Percentiles rank a stretch among this genome's conserved stretches.
phyloP scores from a whole-genome alignment of 306 rosid species.

The Cucumis melo region DNA sequence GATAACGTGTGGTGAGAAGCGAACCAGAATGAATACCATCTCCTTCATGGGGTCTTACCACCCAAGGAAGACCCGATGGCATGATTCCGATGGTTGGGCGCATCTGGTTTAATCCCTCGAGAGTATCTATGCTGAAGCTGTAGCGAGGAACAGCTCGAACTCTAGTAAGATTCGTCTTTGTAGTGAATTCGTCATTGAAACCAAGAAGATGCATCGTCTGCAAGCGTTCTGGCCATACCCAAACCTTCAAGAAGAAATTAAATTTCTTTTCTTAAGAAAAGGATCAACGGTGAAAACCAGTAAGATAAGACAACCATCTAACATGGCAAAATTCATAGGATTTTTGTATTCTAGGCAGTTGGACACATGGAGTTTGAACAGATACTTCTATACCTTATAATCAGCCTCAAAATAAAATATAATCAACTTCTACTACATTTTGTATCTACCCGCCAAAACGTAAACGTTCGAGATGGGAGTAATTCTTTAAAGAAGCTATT shows the following conservation, averaged over 20 bases:
- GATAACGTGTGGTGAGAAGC: conserved; percentile 24
- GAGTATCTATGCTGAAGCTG: conserved; percentile 51
- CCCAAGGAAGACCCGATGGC: conserved; percentile 77
- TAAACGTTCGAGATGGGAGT: neutral
- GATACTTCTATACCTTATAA: neutral
- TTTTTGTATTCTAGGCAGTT: neutral
- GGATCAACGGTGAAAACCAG: neutral
- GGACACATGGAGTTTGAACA: neutral
- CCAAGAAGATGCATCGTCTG: conserved; percentile 76
- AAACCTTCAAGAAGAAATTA: conserved; percentile 28
- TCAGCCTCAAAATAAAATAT: neutral
- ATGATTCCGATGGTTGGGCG: conserved; percentile 62
- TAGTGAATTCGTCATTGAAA: conserved; percentile 36
- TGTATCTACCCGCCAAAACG: neutral
- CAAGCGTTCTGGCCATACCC: conserved; percentile 79
- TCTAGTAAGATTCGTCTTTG: conserved; percentile 48
- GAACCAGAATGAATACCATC: conserved; percentile 26
- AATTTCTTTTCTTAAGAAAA: neutral
- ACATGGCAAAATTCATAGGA: neutral
- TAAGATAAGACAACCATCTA: neutral
- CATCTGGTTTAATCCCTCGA: conserved; percentile 36
- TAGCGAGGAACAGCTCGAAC: conserved; percentile 80
- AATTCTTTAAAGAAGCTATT: neutral
- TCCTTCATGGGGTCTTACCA: conserved; percentile 18
- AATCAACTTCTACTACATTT: neutral